Percentiles rank a stretch among this genome's conserved stretches.
Conservation (phyloP, 2,329 filamentous ascomycete genomes). For the Alternaria rosae region DNA sequence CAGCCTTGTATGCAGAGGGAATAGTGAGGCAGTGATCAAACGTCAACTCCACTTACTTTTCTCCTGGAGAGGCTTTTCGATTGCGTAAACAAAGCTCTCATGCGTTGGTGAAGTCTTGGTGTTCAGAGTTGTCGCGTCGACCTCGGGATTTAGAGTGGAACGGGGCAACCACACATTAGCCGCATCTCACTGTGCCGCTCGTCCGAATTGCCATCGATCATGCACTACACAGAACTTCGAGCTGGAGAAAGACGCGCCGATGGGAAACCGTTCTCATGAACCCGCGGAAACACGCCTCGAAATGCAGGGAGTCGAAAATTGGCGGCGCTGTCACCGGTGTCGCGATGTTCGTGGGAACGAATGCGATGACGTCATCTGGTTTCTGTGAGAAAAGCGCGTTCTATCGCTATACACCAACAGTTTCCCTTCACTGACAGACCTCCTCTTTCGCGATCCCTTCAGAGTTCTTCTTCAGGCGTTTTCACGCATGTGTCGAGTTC, state of each 20-base stretch:
- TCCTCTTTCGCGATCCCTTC: neutral
- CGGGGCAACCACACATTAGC: neutral
- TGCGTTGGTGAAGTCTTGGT: neutral
- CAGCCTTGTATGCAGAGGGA: neutral
- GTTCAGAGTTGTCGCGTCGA: neutral
- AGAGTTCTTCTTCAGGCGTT: neutral
- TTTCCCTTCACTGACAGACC: neutral
- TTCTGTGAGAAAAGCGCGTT: neutral
- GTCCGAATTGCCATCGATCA: neutral
- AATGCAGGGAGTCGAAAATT: neutral
- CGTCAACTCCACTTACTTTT: neutral
- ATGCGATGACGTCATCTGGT: neutral
- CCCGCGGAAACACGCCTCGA: neutral
- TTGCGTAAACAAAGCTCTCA: neutral
- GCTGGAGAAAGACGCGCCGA: no score
- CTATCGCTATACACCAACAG: neutral
- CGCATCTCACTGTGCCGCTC: slow-evolving; percentile 1
- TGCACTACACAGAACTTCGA: neutral
- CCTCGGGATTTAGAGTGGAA: neutral
- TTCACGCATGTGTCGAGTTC: neutral
- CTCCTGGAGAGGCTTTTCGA: neutral
- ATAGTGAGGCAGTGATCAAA: neutral
- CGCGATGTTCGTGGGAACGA: neutral
- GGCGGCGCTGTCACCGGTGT: neutral
- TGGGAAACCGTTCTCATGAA: neutral